Percentiles rank a stretch among this genome's conserved stretches.
Evolutionary conservation across 1,139 yeast species (phyloP).

Genomic region (Ashbya aceris): DNA sequence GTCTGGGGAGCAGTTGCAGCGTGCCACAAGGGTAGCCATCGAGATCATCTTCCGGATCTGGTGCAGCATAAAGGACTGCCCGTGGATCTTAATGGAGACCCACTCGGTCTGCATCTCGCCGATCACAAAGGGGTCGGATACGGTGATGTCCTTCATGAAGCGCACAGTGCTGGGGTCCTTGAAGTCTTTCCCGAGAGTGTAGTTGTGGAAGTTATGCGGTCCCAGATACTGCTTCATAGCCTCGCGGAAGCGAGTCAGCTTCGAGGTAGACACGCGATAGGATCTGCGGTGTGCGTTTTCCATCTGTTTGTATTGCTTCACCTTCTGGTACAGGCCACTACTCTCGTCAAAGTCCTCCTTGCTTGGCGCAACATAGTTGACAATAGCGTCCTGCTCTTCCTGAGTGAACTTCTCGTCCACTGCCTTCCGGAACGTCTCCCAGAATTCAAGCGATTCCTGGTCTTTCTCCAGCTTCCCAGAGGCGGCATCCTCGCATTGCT

Average conservation of each 20-base stretch:
- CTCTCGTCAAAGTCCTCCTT: constrained; percentile 31
- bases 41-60: constrained; percentile 98
- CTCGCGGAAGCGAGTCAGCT: constrained; percentile 53
- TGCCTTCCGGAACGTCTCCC: constrained; percentile 48
- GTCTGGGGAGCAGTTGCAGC: constrained; percentile 74
- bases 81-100: constrained; percentile 93
- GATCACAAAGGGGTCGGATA: constrained; percentile 86
- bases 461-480: constrained; percentile 59
- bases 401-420: constrained; percentile 39
- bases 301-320: constrained; percentile 50
- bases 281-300: constrained; percentile 63
- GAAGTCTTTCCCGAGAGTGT: constrained; percentile 80
- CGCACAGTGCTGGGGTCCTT: constrained; percentile 80
- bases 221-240: constrained; percentile 74
- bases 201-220: constrained; percentile 90
- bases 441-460: constrained; percentile 61
- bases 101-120: constrained; percentile 92
- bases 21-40: constrained; percentile 77
- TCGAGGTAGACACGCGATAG: constrained; percentile 54
- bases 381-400: constrained; percentile 36
- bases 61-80: constrained; percentile 96
- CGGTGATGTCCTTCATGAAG: constrained; percentile 68
- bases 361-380: constrained; percentile 31
- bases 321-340: constrained; percentile 33
- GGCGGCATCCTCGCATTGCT: constrained; percentile 40